Evolutionary conservation across 306 rosid species (phyloP).

Genomic region (Amphicarpaea edgeworthii): DNA sequence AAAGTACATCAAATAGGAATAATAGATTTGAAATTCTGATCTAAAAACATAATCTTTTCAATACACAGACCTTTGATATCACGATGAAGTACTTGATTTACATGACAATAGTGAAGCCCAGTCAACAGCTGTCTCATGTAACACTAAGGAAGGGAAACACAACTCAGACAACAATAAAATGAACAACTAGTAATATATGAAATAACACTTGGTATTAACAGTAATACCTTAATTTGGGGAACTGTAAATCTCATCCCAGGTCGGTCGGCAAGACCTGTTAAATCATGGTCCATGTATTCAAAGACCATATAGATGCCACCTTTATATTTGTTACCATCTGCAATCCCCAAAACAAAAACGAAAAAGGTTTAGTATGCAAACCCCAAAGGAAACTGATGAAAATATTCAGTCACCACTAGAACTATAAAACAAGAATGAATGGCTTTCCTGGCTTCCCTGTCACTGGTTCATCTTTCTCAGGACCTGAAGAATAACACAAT

Average conservation of each 20-base stretch:
- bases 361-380: constrained; percentile 2
- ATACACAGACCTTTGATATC: constrained; percentile 70
- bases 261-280: constrained; percentile 76
- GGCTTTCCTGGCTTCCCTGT: constrained; percentile 63
- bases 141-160: constrained; percentile 55
- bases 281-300: constrained; percentile 87
- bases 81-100: constrained; percentile 76
- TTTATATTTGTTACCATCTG: constrained; percentile 68
- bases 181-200: constrained; percentile 1
- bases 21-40: neutral
- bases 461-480: constrained; percentile 70
- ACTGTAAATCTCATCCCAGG: constrained; percentile 76
- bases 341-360: constrained; percentile 38
- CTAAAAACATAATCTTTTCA: constrained; percentile 6
- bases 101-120: constrained; percentile 79
- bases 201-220: constrained; percentile 1
- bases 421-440: constrained; percentile 11
- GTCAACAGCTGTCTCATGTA: constrained; percentile 77
- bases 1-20: constrained; percentile 36
- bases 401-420: constrained; percentile 6
- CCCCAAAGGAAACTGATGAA: constrained; percentile 19
- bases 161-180: constrained; percentile 36
- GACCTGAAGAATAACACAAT: constrained; percentile 50
- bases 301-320: constrained; percentile 83
- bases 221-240: constrained; percentile 73